Conservation (phyloP, 495 filamentous ascomycete genomes). For the Xylaria intraflava region DNA sequence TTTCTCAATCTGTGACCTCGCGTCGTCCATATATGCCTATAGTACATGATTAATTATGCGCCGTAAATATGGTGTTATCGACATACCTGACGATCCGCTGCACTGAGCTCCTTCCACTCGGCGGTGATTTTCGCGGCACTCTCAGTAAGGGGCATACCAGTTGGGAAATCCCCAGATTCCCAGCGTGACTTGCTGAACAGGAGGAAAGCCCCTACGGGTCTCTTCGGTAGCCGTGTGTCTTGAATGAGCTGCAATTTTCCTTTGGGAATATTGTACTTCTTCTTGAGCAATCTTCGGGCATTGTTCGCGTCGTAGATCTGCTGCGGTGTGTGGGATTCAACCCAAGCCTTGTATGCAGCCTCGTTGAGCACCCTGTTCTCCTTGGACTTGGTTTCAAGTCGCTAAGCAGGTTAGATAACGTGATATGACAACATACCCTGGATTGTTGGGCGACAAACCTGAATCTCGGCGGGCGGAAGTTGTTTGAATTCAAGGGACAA, state of each 20-base stretch:
- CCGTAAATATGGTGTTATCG: background rate
- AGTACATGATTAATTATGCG: constrained; percentile 12
- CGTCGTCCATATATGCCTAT: constrained; percentile 24
- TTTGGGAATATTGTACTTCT: constrained; percentile 20
- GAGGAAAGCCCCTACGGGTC: constrained; percentile 30
- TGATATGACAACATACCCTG: background rate
- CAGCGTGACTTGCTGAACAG: constrained; percentile 44
- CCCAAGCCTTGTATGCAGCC: constrained; percentile 49
- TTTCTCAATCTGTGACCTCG: constrained; percentile 4
- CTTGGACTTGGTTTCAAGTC: constrained; percentile 2
- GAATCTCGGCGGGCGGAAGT: constrained; percentile 21
- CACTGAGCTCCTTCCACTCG: constrained; percentile 45
- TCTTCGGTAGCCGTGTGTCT: constrained; percentile 57
- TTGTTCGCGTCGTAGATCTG: constrained; percentile 57
- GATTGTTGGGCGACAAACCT: constrained; percentile 23
- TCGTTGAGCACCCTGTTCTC: constrained; percentile 20
- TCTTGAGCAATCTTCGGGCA: constrained; percentile 49
- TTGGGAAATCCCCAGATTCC: constrained; percentile 36
- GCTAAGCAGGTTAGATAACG: constrained; percentile 19
- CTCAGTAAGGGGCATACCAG: constrained; percentile 26
- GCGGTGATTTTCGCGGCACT: background rate
- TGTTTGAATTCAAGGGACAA: constrained; percentile 18
- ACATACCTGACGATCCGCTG: constrained; percentile 44
- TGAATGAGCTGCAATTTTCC: constrained; percentile 27
- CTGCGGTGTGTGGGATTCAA: constrained; percentile 48